Evolutionary conservation across 352 stramenopile species (phyloP), one percentile per base, ranked within the genome.

Genomic region (Phytophthora pistaciae): DNA sequence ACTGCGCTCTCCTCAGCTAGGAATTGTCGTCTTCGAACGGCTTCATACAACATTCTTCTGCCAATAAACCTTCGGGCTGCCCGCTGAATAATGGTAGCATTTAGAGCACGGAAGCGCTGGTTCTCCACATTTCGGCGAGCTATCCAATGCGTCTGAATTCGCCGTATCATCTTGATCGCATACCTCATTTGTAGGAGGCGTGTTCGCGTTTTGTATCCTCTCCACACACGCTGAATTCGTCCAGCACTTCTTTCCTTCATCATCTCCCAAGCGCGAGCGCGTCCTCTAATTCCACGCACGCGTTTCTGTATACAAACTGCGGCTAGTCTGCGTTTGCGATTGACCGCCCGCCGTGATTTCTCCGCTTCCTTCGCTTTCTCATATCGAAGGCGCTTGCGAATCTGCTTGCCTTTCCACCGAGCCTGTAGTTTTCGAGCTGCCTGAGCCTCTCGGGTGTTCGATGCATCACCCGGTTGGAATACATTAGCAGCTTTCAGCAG

Each of bases 301-400:
- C 61, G 77, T n/a, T 72, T 84, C 52, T 93, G 85, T 40, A 93
- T 93, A 20, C 74, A 84, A 50, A 78, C 64, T 0, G 82, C 85
- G 7, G 82, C 82, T 20, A 64, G 27, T 10, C 66, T 79, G 6
- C 72, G 67, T 16, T 55, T 79, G 27, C 68, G 72, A 38, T 71
- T 86, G 10, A 69, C 50, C 25, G 50, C 55, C 6, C 85, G 84
- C 0, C 84, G 71, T n/a, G 57, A 70, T 16, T 56, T 68, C 25
- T 85, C 71, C 0, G 42, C 60, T 60, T 83, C 73, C 14, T 67
- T 77, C 5, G 74, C 80, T 60, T 84, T 75, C 23, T 85, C 72
- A 36, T 80, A 66, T 18, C 78, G 81, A 53, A 92, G 56, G 2
- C 84, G 67, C 46, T 75, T 75, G 0, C 85, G 77, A 29, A 78